phyloP scores from a whole-genome alignment of 1,284 basidiomycete species.

The Kalmanozyma brasiliensis region DNA sequence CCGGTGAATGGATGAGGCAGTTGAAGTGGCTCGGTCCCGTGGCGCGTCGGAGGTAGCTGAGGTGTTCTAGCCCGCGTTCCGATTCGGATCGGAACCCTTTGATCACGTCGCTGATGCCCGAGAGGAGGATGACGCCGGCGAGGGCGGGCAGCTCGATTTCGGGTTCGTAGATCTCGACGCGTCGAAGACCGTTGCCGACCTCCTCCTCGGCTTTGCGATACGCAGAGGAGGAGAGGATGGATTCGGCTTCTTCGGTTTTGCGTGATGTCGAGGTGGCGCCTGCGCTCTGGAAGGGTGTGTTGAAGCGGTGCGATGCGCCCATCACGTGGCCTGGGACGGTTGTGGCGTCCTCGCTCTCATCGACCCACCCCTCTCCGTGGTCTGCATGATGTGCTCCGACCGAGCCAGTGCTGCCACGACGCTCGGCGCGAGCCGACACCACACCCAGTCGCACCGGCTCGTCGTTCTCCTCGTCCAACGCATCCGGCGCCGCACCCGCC shows the following conservation, averaged over 20 bases:
- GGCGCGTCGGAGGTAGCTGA: constrained; percentile 67
- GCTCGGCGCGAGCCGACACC: background rate
- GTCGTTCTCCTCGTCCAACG: constrained; percentile 29
- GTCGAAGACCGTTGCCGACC: constrained; percentile 60
- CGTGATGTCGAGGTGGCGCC: constrained; percentile 15
- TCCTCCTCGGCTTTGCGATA: constrained; percentile 50
- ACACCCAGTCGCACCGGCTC: constrained; percentile 20
- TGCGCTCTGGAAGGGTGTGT: background rate
- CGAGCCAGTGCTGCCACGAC: constrained; percentile 1
- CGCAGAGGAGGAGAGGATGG: constrained; percentile 24
- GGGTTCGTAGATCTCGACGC: constrained; percentile 67
- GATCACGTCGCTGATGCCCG: constrained; percentile 69
- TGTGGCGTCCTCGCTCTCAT: constrained; percentile 29
- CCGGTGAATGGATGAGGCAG: constrained; percentile 69
- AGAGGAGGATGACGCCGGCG: constrained; percentile 68
- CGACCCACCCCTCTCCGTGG: constrained; percentile 46
- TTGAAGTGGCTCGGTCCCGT: constrained; percentile 68
- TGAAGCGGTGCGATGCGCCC: constrained; percentile 32
- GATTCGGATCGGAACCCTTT: constrained; percentile 68
- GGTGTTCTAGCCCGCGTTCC: constrained; percentile 67
- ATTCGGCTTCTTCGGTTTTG: constrained; percentile 34
- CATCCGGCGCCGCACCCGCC: constrained; percentile 8
- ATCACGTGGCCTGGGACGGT: constrained; percentile 41
- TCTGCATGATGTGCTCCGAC: too few species aligned
- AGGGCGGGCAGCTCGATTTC: constrained; percentile 66